Base-by-base conservation (phyloP, 108 stramenopile genomes). In the Cyclotella atomus region DNA sequence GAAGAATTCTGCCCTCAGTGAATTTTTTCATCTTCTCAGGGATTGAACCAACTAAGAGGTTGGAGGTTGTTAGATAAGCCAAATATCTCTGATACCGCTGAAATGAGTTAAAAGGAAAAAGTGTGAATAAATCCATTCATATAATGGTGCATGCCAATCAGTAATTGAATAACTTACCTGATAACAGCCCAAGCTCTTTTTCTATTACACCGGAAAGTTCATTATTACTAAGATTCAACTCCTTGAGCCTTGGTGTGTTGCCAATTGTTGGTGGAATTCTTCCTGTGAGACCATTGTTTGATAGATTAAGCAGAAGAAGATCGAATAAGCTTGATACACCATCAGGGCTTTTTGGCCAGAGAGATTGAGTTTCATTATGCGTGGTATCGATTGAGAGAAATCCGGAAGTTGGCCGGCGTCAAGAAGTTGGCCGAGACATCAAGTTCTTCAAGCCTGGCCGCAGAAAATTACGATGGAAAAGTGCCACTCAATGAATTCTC, bases 351-450 rank as follows among this genome's bases (percentile, higher is more conserved):
- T 7, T 49, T 75, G 73, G 3, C 55, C 34, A 0, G 64, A 43
- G 28, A 75, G 35, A 28, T 66, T 10, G 2, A 75, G 38, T 3
- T 65, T n/a, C 23, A 35, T 15, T 0, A 66, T 17, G 4, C 33
- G 46, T 2, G 55, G 41, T 29, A 66, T 12, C 0, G 65, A 45
- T 23, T 20, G n/a, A 16, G 43, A 2, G 28, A 66, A 43, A 0
- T 46, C 65, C n/a, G 87, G 88, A 4, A 75, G n/a, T 20, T 41
- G 30, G 0, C 73, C 73, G 12, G n/a, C n/a, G 44, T 33, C 0
- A 75, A 44, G 35, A 29, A 25, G 25, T 75, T 66, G 1, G 25
- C 21, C 5, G 12, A 29, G 10, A 33, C 41, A 44, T 30, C 19
- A 19, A 73, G 43, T 33, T 23, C 38, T 28, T 50, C n/a, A 47